Conservation (phyloP, 2,329 filamentous ascomycete genomes). For the Cercospora sp. region DNA sequence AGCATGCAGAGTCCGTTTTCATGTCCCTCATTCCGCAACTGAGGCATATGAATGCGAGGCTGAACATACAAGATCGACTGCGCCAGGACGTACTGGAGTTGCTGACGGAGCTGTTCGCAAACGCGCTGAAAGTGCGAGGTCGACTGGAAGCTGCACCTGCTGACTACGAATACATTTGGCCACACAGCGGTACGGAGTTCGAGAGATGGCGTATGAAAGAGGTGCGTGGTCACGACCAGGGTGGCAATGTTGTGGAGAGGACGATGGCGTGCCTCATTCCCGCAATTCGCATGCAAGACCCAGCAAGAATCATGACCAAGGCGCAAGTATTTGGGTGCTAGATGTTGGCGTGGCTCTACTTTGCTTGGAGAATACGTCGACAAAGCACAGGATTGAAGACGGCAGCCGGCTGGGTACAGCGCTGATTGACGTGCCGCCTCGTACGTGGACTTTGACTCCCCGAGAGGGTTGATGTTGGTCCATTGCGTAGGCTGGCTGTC, state of each 20-base stretch:
- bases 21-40: neutral
- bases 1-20: neutral
- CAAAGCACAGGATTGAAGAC: too few relatives aligned
- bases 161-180: neutral
- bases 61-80: neutral
- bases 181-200: neutral
- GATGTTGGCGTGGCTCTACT: too few relatives aligned
- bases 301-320: too few relatives aligned
- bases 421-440: too few relatives aligned
- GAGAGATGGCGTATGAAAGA: neutral
- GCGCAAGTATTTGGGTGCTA: too few relatives aligned
- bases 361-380: too few relatives aligned
- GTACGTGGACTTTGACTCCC: too few relatives aligned
- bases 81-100: neutral
- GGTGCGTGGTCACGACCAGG: neutral
- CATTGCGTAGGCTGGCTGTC: too few relatives aligned
- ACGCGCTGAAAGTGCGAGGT: neutral
- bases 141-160: neutral
- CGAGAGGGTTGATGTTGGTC: too few relatives aligned
- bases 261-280: neutral
- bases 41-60: neutral
- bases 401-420: too few relatives aligned
- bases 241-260: neutral
- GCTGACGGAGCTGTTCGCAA: neutral
- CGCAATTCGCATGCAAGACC: neutral